phyloP scores from a whole-genome alignment of 176 grass and related monocot genomes.

The Oropetium thomaeum region DNA sequence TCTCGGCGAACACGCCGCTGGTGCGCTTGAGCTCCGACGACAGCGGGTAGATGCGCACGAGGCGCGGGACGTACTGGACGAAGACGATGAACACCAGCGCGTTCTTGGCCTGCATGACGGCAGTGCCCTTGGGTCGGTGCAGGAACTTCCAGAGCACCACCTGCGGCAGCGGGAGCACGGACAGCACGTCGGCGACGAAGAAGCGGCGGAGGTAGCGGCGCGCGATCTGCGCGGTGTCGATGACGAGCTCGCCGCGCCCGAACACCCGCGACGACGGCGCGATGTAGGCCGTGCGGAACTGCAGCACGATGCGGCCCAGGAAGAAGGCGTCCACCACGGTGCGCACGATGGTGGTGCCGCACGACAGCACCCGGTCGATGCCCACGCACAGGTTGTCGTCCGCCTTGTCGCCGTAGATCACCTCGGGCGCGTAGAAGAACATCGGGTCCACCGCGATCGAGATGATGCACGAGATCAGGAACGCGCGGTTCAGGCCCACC shows the following conservation, averaged over 20 bases:
- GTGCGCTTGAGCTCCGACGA: slow-evolving; percentile 78
- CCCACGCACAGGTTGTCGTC: slow-evolving; percentile 58
- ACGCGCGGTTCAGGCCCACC: slow-evolving; percentile 60
- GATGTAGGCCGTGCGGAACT: slow-evolving; percentile 93
- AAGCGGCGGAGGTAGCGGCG: slow-evolving; percentile 63
- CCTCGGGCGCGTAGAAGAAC: slow-evolving; percentile 68
- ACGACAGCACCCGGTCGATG: slow-evolving; percentile 48
- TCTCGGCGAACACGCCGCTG: slow-evolving; percentile 70
- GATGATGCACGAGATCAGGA: slow-evolving; percentile 70
- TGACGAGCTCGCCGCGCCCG: slow-evolving; percentile 90
- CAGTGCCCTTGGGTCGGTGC: slow-evolving; percentile 28
- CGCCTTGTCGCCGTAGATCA: slow-evolving; percentile 32
- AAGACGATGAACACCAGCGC: slow-evolving; percentile 55
- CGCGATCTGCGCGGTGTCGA: slow-evolving; percentile 73
- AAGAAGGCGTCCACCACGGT: slow-evolving; percentile 78
- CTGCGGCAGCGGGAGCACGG: slow-evolving; percentile 80
- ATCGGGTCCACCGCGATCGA: slow-evolving; percentile 80
- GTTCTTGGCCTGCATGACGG: slow-evolving; percentile 58
- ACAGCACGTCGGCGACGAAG: slow-evolving; percentile 74
- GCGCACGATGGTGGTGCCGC: slow-evolving; percentile 47
- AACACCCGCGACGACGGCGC: slow-evolving; percentile 83
- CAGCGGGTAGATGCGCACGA: slow-evolving; percentile 62
- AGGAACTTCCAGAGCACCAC: slow-evolving; percentile 67
- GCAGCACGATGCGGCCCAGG: slow-evolving; percentile 68
- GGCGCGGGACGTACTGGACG: slow-evolving; percentile 68